These are phyloP conservation scores for Metarhizium guizhouense DNA, from an alignment of 2,329 filamentous ascomycete species.

Conservation along the genomic window DNA sequence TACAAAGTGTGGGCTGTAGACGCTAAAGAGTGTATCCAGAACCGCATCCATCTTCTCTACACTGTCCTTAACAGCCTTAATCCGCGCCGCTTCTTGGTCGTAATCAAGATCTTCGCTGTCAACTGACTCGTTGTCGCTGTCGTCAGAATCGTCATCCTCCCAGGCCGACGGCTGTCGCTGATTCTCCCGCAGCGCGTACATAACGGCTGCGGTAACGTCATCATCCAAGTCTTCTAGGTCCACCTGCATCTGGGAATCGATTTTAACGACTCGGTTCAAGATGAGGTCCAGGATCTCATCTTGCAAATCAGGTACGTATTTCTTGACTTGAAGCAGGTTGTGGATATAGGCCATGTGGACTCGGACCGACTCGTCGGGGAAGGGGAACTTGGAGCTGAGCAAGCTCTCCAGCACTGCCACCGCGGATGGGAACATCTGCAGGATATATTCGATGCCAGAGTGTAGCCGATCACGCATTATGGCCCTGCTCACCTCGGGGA, in stretches of 20 bases:
- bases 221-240: slow-evolving; percentile 92
- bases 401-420: slow-evolving; percentile 60
- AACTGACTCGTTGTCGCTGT: slow-evolving; percentile 62
- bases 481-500: slow-evolving; percentile 52
- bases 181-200: slow-evolving; percentile 36
- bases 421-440: slow-evolving; percentile 74
- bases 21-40: slow-evolving; percentile 76
- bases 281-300: slow-evolving; percentile 76
- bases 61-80: slow-evolving; percentile 68
- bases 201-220: slow-evolving; percentile 66
- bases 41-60: slow-evolving; percentile 88
- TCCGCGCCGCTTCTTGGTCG: slow-evolving; percentile 51
- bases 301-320: slow-evolving; percentile 69
- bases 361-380: slow-evolving; percentile 64
- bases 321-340: slow-evolving; percentile 69
- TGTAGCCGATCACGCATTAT: slow-evolving; percentile 69
- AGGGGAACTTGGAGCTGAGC: slow-evolving; percentile 63
- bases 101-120: slow-evolving; percentile 61
- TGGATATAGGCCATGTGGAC: slow-evolving; percentile 82
- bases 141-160: slow-evolving; percentile 46
- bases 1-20: slow-evolving; percentile 67
- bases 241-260: slow-evolving; percentile 91
- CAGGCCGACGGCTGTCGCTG: slow-evolving; percentile 19
- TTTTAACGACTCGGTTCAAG: slow-evolving; percentile 79
- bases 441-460: slow-evolving; percentile 62